Base-by-base conservation (phyloP, 768 basidiomycete genomes). In the Collybiopsis confluens region DNA sequence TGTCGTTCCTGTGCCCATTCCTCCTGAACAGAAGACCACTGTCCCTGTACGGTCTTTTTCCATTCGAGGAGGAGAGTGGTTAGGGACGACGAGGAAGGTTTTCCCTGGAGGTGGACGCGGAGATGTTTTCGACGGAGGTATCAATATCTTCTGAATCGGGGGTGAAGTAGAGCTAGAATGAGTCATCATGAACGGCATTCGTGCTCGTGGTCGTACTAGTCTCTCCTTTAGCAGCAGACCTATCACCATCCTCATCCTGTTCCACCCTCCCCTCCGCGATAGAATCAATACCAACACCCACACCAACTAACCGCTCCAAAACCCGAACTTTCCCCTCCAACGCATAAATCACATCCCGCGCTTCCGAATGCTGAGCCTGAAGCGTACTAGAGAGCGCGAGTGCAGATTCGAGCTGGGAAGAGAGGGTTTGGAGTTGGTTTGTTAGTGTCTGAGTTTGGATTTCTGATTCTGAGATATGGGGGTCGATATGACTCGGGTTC, bases 1-100 rank as follows among this genome's bases (percentile, higher is more conserved):
- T 87, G 86, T 3, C 92, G 76, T 68, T 97, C 94, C 35, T 80
- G 74, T 1, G 77, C 77, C 92, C 92, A 97, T 52, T 89, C 88
- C 59, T 90, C 86, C 60, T 86, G 82, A 28, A 94, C 85, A 26
- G 68, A 71, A 33, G 73, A 79, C 91, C 91, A 94, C 46, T 85
- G 81, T 8, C 85, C 87, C 60, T 94, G 92, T 21, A 94, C 82
- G 10, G 72, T 74, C 62, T 81, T 83, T 65, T 86, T 88, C 90
- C 91, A 94, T 38, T 85, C 82, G 18, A 73, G 69, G 27, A 88
- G 70, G 65, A 85, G 75, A 20, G 73, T 70, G 11, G 75, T 80
- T 37, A 85, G 65, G 0, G 77, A 75, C 20, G 30, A n/a, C n/a
- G n/a, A n/a, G n/a, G n/a, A n/a, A n/a, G n/a, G n/a, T n/a, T n/a